Base-by-base conservation (phyloP, 2,329 filamentous ascomycete genomes). In the Aureobasidium melanogenum region DNA sequence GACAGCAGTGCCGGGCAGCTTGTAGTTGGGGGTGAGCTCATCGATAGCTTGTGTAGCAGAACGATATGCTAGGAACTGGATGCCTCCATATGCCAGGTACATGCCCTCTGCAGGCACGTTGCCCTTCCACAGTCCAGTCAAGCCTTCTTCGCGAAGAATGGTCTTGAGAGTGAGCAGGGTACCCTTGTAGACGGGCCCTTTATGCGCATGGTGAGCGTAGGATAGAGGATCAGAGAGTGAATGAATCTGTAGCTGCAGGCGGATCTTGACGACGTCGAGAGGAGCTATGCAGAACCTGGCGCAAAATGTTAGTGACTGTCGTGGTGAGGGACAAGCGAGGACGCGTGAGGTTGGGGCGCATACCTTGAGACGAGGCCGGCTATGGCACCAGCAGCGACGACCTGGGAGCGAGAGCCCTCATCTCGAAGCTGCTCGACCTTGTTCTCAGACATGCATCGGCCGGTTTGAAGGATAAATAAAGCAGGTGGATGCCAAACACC, bases 251-350 rank as follows among this genome's bases (percentile, higher is more conserved):
- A 99, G 85, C 74, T 99, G 94, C 48, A 97, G 86, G 50, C 94
- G 89, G 76, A 99, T 99, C 80, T 99, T 97, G 77, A 97, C 86
- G 65, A 99, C 94, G 75, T 99, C 94, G 67, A 99, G 88, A 58
- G 94, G 94, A 19, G 94, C 91, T 72, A 97, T 88, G 71, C 94
- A 84, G 79, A 99, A 97, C 72, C 89, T 91, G 67, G 8, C 43
- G 15, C 24, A 52, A 1, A 51, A 14, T 52, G 62, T 43, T 62
- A 60, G 56, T 57, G 55, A 38, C 43, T 24, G 44, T 34, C 22
- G 22, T 30, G 57, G 32, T 24, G 32, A 4, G 15, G 36, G 61
- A 41, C 32, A 24, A 30, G 32, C 12, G 32, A 30, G 47, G 41
- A 19, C 52, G 59, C 38, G 30, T 22, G 10, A 41, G 43, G 17